phyloP scores from a whole-genome alignment of 1,284 basidiomycete genomes.

The Ustilago tritici region DNA sequence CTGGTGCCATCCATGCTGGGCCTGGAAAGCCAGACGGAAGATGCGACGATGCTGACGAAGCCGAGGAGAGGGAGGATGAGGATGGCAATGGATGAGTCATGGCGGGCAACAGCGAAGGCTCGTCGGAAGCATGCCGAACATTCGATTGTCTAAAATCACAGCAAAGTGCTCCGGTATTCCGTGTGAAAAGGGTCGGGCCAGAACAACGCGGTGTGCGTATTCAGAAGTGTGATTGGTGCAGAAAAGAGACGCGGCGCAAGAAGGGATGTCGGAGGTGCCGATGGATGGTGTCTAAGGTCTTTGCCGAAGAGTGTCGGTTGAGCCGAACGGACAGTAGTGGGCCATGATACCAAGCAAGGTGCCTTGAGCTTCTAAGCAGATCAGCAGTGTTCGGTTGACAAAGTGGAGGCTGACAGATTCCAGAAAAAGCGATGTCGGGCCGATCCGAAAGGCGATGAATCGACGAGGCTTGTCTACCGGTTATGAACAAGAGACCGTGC shows the following conservation, averaged over 20 bases:
- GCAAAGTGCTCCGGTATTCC: not conserved
- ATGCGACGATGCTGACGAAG: constrained; percentile 1
- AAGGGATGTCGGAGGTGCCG: not conserved
- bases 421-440: too few species aligned
- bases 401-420: too few species aligned
- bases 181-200: too few species aligned
- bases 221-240: not conserved
- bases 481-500: not conserved
- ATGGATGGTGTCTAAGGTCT: not conserved
- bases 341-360: too few species aligned
- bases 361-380: too few species aligned
- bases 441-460: too few species aligned
- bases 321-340: not conserved
- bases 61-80: constrained; percentile 9
- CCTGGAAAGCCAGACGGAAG: constrained; percentile 18
- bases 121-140: constrained; percentile 30
- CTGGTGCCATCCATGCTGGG: constrained; percentile 16
- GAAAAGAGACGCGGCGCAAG: constrained; percentile 2
- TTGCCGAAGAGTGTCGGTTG: not conserved
- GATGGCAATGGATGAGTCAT: constrained; percentile 30
- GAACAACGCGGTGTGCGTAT: too few species aligned
- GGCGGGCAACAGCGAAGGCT: constrained; percentile 9
- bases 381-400: too few species aligned
- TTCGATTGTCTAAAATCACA: not conserved
- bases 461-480: too few species aligned